Conservation (phyloP, 148 eudicot species). For the Persicaria tinctoria region DNA sequence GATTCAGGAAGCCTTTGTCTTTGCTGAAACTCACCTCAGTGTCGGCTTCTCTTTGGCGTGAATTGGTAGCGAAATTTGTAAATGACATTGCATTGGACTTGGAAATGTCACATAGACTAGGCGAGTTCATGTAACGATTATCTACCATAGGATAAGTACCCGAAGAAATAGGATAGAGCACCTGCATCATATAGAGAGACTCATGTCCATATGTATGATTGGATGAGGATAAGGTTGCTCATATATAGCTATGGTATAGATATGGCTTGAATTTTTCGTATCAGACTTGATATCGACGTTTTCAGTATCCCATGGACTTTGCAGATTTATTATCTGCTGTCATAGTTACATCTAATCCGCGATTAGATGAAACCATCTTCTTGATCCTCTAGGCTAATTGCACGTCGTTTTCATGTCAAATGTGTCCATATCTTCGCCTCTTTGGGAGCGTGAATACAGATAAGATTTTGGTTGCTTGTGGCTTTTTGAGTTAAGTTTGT, state of each 20-base stretch:
- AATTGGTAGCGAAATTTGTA: not conserved
- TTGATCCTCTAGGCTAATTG: not conserved
- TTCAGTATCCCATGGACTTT: not conserved
- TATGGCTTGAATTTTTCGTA: not conserved
- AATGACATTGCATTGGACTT: not conserved
- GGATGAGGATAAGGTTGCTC: slow-evolving; percentile 7
- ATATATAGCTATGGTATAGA: slow-evolving; percentile 9
- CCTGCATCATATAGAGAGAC: not conserved
- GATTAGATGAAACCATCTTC: not conserved
- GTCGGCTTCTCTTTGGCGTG: not conserved
- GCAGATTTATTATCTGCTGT: not conserved
- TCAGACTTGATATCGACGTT: not conserved
- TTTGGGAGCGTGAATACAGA: not conserved
- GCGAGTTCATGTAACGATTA: not conserved
- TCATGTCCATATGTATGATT: not conserved
- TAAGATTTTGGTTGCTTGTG: slow-evolving; percentile 9
- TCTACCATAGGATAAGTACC: not conserved
- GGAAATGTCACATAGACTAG: not conserved
- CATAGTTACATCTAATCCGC: not conserved
- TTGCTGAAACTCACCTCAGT: not conserved
- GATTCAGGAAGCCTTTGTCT: not conserved
- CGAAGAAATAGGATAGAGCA: not conserved
- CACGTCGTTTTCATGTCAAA: not conserved
- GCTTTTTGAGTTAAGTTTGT: slow-evolving; percentile 6
- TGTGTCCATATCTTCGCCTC: slow-evolving; percentile 6